These are phyloP conservation scores for Amaranthus tricolor DNA, from an alignment of 179 eudicot genomes.

Conservation along the genomic window DNA sequence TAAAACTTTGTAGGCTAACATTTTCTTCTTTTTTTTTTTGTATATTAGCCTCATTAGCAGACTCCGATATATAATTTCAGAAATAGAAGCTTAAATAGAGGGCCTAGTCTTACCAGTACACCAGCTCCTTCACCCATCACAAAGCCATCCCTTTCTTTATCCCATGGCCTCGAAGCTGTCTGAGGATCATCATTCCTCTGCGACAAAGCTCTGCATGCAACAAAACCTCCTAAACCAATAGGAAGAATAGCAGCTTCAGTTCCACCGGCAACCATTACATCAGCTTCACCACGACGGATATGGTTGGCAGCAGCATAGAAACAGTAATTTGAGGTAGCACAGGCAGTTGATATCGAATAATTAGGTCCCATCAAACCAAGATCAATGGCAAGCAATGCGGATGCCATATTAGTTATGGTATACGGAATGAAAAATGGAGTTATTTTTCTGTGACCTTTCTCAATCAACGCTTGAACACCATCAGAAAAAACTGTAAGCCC, in stretches of 20 bases:
- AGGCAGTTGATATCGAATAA: constrained; percentile 85
- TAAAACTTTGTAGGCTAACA: background rate
- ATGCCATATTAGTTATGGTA: constrained; percentile 82
- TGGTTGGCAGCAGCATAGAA: constrained; percentile 90
- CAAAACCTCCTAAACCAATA: constrained; percentile 85
- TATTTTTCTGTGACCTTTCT: constrained; percentile 72
- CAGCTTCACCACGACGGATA: constrained; percentile 87
- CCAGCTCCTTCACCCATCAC: constrained; percentile 97
- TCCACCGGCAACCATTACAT: constrained; percentile 87
- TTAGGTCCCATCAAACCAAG: constrained; percentile 93
- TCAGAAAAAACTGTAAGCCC: constrained; percentile 78
- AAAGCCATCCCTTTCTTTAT: constrained; percentile 80
- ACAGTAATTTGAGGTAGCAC: constrained; percentile 90
- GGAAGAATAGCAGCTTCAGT: constrained; percentile 89
- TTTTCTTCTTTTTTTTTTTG: too few relatives aligned
- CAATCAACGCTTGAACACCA: constrained; percentile 71
- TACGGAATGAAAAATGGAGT: constrained; percentile 90
- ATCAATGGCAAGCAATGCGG: constrained; percentile 87
- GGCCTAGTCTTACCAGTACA: constrained; percentile 51
- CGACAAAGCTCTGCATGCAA: constrained; percentile 87
- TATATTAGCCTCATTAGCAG: background rate
- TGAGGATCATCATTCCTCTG: constrained; percentile 86
- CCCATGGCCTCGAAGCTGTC: constrained; percentile 95
- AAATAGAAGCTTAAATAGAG: background rate
- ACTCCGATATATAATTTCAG: background rate